Conservation (phyloP, 1,284 basidiomycete species). For the Cutaneotrichosporon sp. region DNA sequence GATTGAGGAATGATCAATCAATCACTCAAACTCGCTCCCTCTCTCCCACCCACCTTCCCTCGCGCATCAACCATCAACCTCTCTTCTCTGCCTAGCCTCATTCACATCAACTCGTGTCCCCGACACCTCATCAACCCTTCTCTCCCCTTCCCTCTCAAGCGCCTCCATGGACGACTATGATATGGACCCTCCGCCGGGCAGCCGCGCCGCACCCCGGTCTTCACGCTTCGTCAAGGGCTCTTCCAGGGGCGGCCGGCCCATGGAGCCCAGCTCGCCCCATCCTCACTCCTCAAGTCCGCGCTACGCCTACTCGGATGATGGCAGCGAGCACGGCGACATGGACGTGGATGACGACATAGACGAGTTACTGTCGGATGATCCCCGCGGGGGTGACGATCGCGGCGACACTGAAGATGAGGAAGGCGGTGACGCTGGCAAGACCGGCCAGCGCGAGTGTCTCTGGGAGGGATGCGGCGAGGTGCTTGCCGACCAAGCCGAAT, state of each 20-base stretch:
- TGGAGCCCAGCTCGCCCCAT: background rate
- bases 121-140: background rate
- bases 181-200: background rate
- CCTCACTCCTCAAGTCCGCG: background rate
- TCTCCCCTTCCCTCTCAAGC: background rate
- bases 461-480: constrained; percentile 37
- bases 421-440: background rate
- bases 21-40: too few relatives aligned
- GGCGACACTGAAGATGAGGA: constrained; percentile 17
- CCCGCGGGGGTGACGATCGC: constrained; percentile 5
- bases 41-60: too few relatives aligned
- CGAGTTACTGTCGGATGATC: constrained; percentile 30
- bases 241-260: background rate
- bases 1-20: too few relatives aligned
- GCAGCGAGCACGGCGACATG: constrained; percentile 11
- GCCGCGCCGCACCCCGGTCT: background rate
- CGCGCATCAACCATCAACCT: too few relatives aligned
- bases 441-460: constrained; percentile 20
- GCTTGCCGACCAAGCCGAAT: constrained; percentile 24
- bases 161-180: constrained; percentile 8
- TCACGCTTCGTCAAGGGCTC: background rate
- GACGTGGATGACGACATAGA: constrained; percentile 39
- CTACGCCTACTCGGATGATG: constrained; percentile 5
- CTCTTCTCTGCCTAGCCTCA: background rate
- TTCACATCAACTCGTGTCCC: background rate